Conservation (phyloP, 2,329 filamentous ascomycete species). For the Pestalotiopsis sp. region DNA sequence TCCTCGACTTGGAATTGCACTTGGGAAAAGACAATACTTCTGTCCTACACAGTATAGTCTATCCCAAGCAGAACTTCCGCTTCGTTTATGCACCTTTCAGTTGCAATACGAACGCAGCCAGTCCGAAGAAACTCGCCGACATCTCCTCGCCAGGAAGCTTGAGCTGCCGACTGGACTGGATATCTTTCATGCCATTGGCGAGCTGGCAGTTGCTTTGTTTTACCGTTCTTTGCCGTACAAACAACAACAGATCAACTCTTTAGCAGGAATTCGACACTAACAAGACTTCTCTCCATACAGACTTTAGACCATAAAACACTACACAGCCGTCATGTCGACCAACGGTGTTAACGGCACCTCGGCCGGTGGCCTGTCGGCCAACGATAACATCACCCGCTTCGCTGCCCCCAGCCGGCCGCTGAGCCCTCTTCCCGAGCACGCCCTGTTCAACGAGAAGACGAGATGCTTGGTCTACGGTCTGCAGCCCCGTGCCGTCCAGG, state of each 20-base stretch:
- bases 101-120: background rate
- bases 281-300: constrained; percentile 2
- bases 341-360: constrained; percentile 49
- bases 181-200: background rate
- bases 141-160: background rate
- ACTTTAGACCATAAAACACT: constrained; percentile 16
- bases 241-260: background rate
- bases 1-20: background rate
- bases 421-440: constrained; percentile 85
- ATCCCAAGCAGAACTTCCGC: background rate
- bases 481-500: constrained; percentile 89
- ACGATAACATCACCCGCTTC: constrained; percentile 99
- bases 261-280: background rate
- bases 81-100: constrained; percentile 59
- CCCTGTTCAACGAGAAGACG: constrained; percentile 98
- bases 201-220: background rate
- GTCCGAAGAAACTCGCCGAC: background rate
- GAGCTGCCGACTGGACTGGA: background rate
- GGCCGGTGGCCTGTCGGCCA: constrained; percentile 68
- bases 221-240: background rate
- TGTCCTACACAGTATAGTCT: background rate
- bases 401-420: constrained; percentile 87
- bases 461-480: constrained; percentile 99
- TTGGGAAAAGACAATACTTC: background rate
- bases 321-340: constrained; percentile 54